A percentile compares a stretch with the other conserved stretches of the same genome.
phyloP scores from a whole-genome alignment of 176 grass and related monocot genomes.

The Oryza coarctata region DNA sequence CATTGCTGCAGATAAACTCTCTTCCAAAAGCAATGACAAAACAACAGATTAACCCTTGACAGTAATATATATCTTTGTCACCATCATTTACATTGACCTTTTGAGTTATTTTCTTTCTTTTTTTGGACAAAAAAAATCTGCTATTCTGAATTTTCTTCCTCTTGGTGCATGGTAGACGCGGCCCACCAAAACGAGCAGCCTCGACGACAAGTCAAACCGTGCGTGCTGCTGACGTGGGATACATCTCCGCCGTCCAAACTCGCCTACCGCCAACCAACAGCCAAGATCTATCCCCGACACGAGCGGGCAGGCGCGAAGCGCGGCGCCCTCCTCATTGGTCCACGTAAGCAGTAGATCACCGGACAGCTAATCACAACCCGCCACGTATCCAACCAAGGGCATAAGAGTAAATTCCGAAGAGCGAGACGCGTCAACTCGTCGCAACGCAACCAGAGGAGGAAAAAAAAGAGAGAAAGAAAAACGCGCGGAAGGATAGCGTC shows the following conservation, averaged over 20 bases:
- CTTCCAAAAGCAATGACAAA: background rate
- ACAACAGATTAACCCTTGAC: background rate
- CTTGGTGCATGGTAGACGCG: background rate
- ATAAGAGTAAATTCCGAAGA: background rate
- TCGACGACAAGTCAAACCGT: background rate
- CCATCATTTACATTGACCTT: background rate
- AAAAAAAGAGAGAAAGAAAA: background rate
- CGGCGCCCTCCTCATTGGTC: background rate
- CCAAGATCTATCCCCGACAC: background rate
- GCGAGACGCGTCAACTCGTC: background rate
- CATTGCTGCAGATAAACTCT: background rate
- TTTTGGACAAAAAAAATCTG: background rate
- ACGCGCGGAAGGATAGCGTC: background rate
- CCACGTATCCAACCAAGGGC: background rate
- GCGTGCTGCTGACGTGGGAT: background rate
- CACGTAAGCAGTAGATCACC: background rate
- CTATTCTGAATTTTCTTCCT: background rate
- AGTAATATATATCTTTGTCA: background rate
- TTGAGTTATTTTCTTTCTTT: background rate
- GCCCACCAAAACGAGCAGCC: background rate
- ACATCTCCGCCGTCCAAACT: background rate
- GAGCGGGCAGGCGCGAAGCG: background rate
- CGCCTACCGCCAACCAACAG: background rate
- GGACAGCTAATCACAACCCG: background rate
- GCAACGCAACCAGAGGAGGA: background rate